These are phyloP conservation scores for Bathelium albidoporum DNA, from an alignment of 495 filamentous ascomycete species.

Conservation along the genomic window DNA sequence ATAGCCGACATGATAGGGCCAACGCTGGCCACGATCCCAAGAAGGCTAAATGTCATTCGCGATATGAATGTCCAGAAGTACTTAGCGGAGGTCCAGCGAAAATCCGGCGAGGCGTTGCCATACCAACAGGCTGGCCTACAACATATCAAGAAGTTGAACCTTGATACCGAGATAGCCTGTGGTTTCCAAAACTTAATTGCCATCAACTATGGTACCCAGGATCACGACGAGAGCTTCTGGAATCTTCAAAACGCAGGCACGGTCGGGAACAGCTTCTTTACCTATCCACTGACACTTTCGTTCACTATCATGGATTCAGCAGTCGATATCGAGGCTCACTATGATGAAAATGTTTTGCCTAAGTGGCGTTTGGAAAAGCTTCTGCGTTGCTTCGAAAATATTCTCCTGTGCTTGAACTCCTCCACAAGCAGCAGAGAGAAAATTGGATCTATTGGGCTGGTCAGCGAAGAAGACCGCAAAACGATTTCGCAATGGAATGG, in stretches of 20 bases:
- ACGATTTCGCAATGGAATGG: slow-evolving; percentile 40
- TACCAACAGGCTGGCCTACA: slow-evolving; percentile 63
- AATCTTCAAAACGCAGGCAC: slow-evolving; percentile 18
- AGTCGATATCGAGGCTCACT: slow-evolving; percentile 18
- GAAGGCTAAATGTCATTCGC: slow-evolving; percentile 39
- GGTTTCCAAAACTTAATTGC: slow-evolving; percentile 51
- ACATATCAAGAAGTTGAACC: slow-evolving; percentile 52
- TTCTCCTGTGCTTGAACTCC: slow-evolving; percentile 12
- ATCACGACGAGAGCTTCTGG: slow-evolving; percentile 22
- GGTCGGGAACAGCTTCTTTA: slow-evolving; percentile 21
- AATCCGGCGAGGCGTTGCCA: slow-evolving; percentile 42
- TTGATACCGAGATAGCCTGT: slow-evolving; percentile 55
- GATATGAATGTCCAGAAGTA: slow-evolving; percentile 21
- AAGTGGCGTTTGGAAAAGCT: slow-evolving; percentile 13
- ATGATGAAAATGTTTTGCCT: slow-evolving; percentile 14
- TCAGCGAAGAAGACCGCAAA: slow-evolving; percentile 31
- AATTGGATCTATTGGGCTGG: slow-evolving; percentile 30
- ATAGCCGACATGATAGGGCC: slow-evolving; percentile 47
- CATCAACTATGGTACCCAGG: slow-evolving; percentile 28
- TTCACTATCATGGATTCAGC: slow-evolving; percentile 10
- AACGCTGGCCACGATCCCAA: slow-evolving; percentile 55
- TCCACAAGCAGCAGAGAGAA: slow-evolving; percentile 5
- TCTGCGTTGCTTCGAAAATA: slow-evolving; percentile 13
- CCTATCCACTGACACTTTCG: slow-evolving; percentile 19
- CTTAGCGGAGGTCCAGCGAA: slow-evolving; percentile 43